Evolutionary conservation across 495 filamentous ascomycete species (phyloP).

Genomic region (Chaetomium cochliodes): DNA sequence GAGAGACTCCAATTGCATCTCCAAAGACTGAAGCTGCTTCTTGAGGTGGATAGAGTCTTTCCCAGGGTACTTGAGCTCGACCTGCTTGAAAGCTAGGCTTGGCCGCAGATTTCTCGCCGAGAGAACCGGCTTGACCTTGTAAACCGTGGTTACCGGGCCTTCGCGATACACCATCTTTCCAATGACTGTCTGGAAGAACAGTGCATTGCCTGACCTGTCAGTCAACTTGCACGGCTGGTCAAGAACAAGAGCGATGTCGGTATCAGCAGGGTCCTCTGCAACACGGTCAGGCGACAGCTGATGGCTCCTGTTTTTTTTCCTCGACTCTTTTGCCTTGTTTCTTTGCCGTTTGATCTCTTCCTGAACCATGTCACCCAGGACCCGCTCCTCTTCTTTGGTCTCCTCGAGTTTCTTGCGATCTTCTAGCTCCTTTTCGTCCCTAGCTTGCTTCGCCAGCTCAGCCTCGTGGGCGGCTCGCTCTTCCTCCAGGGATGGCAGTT

Average conservation of each 20-base stretch:
- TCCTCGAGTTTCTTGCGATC: constrained; percentile 55
- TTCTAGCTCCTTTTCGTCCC: constrained; percentile 49
- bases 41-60: constrained; percentile 60
- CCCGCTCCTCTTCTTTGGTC: constrained; percentile 69
- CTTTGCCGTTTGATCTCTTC: constrained; percentile 69
- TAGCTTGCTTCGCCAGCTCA: constrained; percentile 49
- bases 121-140: constrained; percentile 65
- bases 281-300: constrained; percentile 31
- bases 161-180: constrained; percentile 58
- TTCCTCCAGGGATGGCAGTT: constrained; percentile 84
- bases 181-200: constrained; percentile 63
- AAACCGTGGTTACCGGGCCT: constrained; percentile 59
- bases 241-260: constrained; percentile 55
- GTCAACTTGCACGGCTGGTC: constrained; percentile 65
- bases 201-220: constrained; percentile 54
- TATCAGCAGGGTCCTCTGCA: constrained; percentile 32
- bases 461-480: constrained; percentile 71
- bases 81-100: constrained; percentile 69
- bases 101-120: constrained; percentile 52
- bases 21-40: constrained; percentile 63
- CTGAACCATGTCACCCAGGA: constrained; percentile 70
- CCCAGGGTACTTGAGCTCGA: constrained; percentile 54
- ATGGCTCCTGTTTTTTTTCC: constrained; percentile 44
- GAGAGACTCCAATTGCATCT: constrained; percentile 66
- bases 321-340: constrained; percentile 56